phyloP scores from a whole-genome alignment of 768 basidiomycete genomes.

The Lactifluus piperatus region DNA sequence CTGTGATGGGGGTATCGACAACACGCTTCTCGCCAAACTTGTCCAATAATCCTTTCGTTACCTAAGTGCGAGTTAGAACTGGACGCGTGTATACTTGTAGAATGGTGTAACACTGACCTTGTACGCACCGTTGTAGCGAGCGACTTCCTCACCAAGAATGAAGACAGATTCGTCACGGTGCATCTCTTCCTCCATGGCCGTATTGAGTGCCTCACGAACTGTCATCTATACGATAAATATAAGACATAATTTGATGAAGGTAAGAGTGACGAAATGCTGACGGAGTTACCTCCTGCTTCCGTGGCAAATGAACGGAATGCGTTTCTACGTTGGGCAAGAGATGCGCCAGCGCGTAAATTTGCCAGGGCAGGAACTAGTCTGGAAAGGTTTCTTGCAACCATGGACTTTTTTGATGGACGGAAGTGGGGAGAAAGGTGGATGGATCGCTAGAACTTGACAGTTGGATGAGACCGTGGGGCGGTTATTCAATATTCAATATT shows the following conservation, averaged over 20 bases:
- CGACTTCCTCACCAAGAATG: constrained; percentile 95
- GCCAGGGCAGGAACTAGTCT: constrained; percentile 47
- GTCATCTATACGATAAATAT: constrained; percentile 61
- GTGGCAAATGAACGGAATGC: constrained; percentile 59
- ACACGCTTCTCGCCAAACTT: constrained; percentile 99
- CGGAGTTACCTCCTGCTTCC: constrained; percentile 39
- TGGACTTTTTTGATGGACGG: constrained; percentile 31
- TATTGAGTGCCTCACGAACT: constrained; percentile 94
- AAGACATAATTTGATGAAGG: constrained; percentile 20
- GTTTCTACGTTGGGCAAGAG: constrained; percentile 34
- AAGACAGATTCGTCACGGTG: constrained; percentile 90
- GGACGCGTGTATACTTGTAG: background rate
- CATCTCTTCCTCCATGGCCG: constrained; percentile 99
- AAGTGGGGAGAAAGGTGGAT: constrained; percentile 23
- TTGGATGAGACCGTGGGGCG: too few relatives aligned
- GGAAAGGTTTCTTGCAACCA: constrained; percentile 57
- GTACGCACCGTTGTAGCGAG: constrained; percentile 96
- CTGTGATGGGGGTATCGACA: constrained; percentile 93
- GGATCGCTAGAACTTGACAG: background rate
- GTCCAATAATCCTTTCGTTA: constrained; percentile 97
- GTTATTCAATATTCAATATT: too few relatives aligned
- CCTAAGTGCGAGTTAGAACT: constrained; percentile 35
- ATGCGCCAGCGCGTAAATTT: constrained; percentile 35
- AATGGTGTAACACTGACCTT: constrained; percentile 44
- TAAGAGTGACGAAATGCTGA: constrained; percentile 35